Percentiles rank a stretch among this genome's conserved stretches.
Evolutionary conservation across 192 early-diverging fungal species (phyloP).

Genomic region (Coemansia sp.): DNA sequence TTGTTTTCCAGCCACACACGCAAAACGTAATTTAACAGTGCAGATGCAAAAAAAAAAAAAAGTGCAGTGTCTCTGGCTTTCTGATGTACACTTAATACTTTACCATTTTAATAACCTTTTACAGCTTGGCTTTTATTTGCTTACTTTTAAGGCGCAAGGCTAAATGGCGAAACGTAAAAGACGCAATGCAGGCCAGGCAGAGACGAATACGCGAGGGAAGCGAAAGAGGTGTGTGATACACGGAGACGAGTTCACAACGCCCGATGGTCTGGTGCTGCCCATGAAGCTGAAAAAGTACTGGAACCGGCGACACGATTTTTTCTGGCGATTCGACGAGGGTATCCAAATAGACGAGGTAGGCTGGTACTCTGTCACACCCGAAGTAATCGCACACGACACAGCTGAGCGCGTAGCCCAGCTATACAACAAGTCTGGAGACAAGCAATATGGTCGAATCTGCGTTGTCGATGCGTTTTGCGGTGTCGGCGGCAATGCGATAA

Average conservation of each 20-base stretch:
- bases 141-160: too few relatives aligned
- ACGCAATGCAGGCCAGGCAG: neutral
- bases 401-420: slow-evolving; percentile 55
- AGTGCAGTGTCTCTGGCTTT: too few relatives aligned
- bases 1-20: too few relatives aligned
- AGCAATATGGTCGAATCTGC: slow-evolving; percentile 57
- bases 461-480: slow-evolving; percentile 96
- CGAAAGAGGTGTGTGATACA: too few relatives aligned
- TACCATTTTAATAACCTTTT: too few relatives aligned
- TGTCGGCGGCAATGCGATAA: slow-evolving; percentile 94
- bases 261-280: slow-evolving; percentile 23
- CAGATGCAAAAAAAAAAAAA: too few relatives aligned
- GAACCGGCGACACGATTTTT: slow-evolving; percentile 77
- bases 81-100: too few relatives aligned
- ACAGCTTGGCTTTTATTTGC: too few relatives aligned
- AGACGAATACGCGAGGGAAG: neutral
- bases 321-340: slow-evolving; percentile 83
- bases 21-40: too few relatives aligned
- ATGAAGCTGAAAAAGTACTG: slow-evolving; percentile 71
- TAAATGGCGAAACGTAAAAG: slow-evolving; percentile 15
- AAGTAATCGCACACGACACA: slow-evolving; percentile 79
- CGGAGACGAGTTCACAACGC: slow-evolving; percentile 14
- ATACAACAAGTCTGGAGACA: slow-evolving; percentile 2
- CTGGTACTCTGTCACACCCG: slow-evolving; percentile 96
- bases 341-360: slow-evolving; percentile 84